Evolutionary conservation across 352 stramenopile species (phyloP).

Genomic region (Peronospora farinosa): DNA sequence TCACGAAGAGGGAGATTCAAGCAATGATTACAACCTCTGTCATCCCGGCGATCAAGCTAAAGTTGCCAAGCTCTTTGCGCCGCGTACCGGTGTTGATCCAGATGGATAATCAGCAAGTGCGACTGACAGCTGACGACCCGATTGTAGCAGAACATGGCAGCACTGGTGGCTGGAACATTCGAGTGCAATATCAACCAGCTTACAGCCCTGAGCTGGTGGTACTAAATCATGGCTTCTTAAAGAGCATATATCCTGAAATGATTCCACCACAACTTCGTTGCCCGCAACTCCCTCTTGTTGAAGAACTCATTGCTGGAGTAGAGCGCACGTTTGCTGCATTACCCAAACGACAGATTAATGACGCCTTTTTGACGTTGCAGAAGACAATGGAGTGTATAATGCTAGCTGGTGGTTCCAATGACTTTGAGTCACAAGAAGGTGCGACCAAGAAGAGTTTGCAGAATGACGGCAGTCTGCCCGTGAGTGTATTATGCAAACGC

Average conservation of each 20-base stretch:
- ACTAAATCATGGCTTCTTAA: conserved; percentile 29
- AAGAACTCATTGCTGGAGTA: conserved; percentile 23
- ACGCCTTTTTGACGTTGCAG: conserved; percentile 27
- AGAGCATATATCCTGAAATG: conserved; percentile 22
- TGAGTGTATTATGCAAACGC: conserved; percentile 32
- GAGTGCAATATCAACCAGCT: conserved; percentile 35
- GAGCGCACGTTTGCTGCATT: conserved; percentile 25
- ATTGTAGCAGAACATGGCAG: conserved; percentile 27
- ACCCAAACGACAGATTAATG: conserved; percentile 19
- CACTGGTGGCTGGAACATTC: conserved; percentile 31
- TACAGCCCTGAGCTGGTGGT: conserved; percentile 37
- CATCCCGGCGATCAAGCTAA: conserved; percentile 36
- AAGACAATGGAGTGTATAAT: conserved; percentile 41
- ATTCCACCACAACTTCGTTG: conserved; percentile 7
- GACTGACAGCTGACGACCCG: conserved; percentile 28
- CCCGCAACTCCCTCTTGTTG: conserved; percentile 12
- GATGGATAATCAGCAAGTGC: conserved; percentile 37
- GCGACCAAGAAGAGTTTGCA: conserved; percentile 31
- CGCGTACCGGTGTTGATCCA: conserved; percentile 27
- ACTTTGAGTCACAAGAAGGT: conserved; percentile 26
- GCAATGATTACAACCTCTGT: conserved; percentile 25
- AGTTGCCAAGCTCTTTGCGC: conserved; percentile 24
- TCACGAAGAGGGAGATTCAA: conserved; percentile 34
- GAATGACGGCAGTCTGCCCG: conserved; percentile 29
- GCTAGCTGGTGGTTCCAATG: conserved; percentile 30